These are phyloP conservation scores for Penicillium sp. DNA, from an alignment of 2,329 filamentous ascomycete genomes.

Conservation along the genomic window DNA sequence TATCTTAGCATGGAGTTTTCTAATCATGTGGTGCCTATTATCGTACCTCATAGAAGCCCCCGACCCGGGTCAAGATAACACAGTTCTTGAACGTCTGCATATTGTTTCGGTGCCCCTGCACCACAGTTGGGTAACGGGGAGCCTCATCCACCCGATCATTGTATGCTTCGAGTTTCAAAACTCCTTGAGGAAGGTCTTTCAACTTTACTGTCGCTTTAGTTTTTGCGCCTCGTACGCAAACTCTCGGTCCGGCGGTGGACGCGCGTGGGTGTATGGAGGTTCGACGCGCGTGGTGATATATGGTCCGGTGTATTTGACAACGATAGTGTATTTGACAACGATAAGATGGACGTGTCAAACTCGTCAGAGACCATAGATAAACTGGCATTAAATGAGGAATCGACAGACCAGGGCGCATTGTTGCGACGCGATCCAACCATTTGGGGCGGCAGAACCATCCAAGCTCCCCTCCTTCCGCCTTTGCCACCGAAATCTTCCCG, in stretches of 20 bases:
- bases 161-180: slow-evolving; percentile 47
- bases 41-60: slow-evolving; percentile 83
- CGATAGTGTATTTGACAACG: slow-evolving; percentile 24
- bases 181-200: slow-evolving; percentile 58
- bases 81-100: slow-evolving; percentile 90
- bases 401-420: slow-evolving; percentile 27
- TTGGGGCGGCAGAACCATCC: slow-evolving; percentile 19
- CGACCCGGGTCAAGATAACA: slow-evolving; percentile 86
- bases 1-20: slow-evolving; percentile 9
- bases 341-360: slow-evolving; percentile 10
- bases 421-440: slow-evolving; percentile 17
- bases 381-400: slow-evolving; percentile 13
- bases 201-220: slow-evolving; percentile 41
- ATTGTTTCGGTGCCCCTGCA: slow-evolving; percentile 82
- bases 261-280: slow-evolving; percentile 20
- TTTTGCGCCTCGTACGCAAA: slow-evolving; percentile 34
- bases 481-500: slow-evolving; percentile 41
- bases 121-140: slow-evolving; percentile 76
- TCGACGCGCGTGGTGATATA: slow-evolving; percentile 34
- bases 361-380: background rate
- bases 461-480: slow-evolving; percentile 35
- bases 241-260: slow-evolving; percentile 12
- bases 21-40: background rate
- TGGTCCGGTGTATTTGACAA: slow-evolving; percentile 28
- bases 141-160: slow-evolving; percentile 48